Conservation (phyloP, 805 yeast genomes). For the Pichia manshurica region DNA sequence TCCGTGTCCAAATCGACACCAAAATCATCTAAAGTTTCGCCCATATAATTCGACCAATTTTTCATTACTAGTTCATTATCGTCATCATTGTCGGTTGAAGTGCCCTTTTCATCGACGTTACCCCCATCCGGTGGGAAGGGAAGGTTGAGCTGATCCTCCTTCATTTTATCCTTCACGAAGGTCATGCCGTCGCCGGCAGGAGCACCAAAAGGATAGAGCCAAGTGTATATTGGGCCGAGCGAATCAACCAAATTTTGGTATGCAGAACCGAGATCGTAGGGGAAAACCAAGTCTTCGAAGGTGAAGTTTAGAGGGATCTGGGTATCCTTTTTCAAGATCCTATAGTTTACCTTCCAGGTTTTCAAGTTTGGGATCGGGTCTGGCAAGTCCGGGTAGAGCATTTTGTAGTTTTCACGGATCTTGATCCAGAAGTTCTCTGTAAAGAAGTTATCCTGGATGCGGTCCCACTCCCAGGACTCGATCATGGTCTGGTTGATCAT, state of each 20-base stretch:
- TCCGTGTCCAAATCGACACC: constrained; percentile 81
- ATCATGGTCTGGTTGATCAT: constrained; percentile 77
- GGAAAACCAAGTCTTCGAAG: constrained; percentile 69
- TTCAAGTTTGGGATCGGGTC: constrained; percentile 38
- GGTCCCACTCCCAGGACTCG: constrained; percentile 87
- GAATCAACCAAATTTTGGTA: constrained; percentile 45
- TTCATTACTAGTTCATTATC: constrained; percentile 16
- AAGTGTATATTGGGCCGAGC: constrained; percentile 58
- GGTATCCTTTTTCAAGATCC: constrained; percentile 18
- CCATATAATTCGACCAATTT: constrained; percentile 67
- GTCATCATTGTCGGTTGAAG: constrained; percentile 7
- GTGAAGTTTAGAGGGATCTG: constrained; percentile 35
- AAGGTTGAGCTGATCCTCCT: constrained; percentile 53
- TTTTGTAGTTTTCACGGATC: constrained; percentile 39
- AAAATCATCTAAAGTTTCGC: constrained; percentile 78
- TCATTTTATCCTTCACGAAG: constrained; percentile 52
- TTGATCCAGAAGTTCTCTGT: constrained; percentile 49
- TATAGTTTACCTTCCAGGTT: constrained; percentile 37
- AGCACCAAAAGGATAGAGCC: constrained; percentile 69
- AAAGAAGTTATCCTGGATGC: constrained; percentile 62
- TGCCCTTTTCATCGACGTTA: constrained; percentile 17
- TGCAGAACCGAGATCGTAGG: constrained; percentile 65
- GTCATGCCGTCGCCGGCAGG: constrained; percentile 56
- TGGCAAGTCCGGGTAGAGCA: constrained; percentile 27
- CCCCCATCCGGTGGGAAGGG: constrained; percentile 95